phyloP scores from a whole-genome alignment of 768 basidiomycete species.

The Collybia sordida region DNA sequence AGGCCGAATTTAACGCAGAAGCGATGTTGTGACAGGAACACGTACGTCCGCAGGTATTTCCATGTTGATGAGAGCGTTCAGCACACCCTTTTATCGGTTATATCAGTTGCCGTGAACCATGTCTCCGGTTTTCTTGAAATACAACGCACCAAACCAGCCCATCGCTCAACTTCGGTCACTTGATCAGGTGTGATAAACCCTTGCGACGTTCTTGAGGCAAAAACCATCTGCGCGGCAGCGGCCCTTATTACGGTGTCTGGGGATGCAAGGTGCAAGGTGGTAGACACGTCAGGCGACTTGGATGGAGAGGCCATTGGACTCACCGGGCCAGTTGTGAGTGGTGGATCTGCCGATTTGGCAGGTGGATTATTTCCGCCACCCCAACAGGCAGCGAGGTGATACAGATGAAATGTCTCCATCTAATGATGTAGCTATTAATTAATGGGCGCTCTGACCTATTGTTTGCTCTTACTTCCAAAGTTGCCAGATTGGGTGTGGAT shows the following conservation, averaged over 20 bases:
- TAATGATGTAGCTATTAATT: conserved; percentile 21
- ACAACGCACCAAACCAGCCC: conserved; percentile 49
- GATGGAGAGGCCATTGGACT: conserved; percentile 33
- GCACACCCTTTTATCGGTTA: conserved; percentile 39
- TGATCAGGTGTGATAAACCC: conserved; percentile 75
- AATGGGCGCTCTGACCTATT: not conserved
- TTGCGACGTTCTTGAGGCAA: conserved; percentile 69
- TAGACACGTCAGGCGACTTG: conserved; percentile 15
- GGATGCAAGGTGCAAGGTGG: conserved; percentile 17
- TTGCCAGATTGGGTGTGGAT: conserved; percentile 53
- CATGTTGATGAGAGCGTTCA: conserved; percentile 53
- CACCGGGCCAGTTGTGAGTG: conserved; percentile 45
- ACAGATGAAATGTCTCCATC: conserved; percentile 88
- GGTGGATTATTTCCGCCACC: conserved; percentile 26
- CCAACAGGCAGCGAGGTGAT: conserved; percentile 79
- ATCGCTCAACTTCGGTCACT: conserved; percentile 58
- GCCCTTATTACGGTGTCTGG: conserved; percentile 55
- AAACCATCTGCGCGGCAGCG: conserved; percentile 82
- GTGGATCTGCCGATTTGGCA: conserved; percentile 29
- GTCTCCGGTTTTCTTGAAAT: not conserved
- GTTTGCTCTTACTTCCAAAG: conserved; percentile 59
- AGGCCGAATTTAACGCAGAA: not conserved
- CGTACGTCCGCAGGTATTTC: conserved; percentile 53
- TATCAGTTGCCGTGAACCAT: conserved; percentile 4
- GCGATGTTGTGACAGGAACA: conserved; percentile 9